Evolutionary conservation across 371 early-diverging fungal species (phyloP).

Genomic region (Mucor piriformis): DNA sequence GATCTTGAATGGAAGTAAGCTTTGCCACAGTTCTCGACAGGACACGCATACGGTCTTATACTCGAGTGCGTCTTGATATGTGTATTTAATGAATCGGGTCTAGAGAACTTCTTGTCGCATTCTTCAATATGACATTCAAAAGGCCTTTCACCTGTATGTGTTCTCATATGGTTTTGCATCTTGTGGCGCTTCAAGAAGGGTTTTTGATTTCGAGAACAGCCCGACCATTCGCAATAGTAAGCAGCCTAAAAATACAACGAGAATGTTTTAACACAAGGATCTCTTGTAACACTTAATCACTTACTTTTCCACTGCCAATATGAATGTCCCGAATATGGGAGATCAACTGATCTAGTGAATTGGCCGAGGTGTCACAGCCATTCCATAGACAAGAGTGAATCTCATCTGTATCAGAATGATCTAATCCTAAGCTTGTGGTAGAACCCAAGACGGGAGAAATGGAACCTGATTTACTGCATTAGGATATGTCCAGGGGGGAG

Average conservation of each 20-base stretch:
- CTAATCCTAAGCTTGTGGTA: slow-evolving; percentile 1
- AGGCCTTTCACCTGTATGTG: slow-evolving; percentile 79
- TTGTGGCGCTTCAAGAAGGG: slow-evolving; percentile 86
- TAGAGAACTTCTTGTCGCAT: slow-evolving; percentile 79
- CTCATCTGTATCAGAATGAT: slow-evolving; percentile 22
- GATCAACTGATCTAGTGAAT: slow-evolving; percentile 58
- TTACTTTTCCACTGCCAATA: slow-evolving; percentile 67
- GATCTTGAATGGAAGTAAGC: slow-evolving; percentile 83
- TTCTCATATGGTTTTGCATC: slow-evolving; percentile 81
- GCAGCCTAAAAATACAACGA: slow-evolving; percentile 48
- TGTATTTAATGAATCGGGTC: slow-evolving; percentile 82
- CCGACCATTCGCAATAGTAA: slow-evolving; percentile 76
- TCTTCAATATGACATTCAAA: slow-evolving; percentile 45
- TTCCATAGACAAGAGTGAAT: slow-evolving; percentile 60
- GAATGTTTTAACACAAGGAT: too few relatives aligned
- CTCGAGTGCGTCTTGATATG: slow-evolving; percentile 88
- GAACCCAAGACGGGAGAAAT: slow-evolving; percentile 8
- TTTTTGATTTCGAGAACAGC: slow-evolving; percentile 65
- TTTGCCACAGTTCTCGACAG: slow-evolving; percentile 66
- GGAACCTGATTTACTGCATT: slow-evolving; percentile 4
- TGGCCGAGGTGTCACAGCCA: slow-evolving; percentile 51
- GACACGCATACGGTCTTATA: slow-evolving; percentile 69
- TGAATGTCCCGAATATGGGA: slow-evolving; percentile 65
- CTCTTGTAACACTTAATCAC: not conserved
- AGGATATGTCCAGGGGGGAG: not conserved